Evolutionary conservation across 2,329 filamentous ascomycete species (phyloP), one percentile per base, ranked within the genome.

Genomic region (Aurifilum marmelostoma): DNA sequence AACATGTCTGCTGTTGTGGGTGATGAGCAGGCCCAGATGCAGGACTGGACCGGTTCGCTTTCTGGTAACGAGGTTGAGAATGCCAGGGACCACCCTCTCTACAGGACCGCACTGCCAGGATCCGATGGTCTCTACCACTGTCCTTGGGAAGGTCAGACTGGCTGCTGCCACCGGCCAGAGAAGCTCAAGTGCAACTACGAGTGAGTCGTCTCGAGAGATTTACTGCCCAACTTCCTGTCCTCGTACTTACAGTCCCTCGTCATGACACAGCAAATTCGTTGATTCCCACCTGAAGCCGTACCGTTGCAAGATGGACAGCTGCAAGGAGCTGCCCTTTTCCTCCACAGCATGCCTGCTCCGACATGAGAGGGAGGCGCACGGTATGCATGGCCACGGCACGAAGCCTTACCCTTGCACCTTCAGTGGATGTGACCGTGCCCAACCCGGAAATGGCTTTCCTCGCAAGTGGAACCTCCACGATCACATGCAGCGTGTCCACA

Each of bases 161-260:
- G 79, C 76, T 98, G 95, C 87, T 92, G 88, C 80, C 95, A 97
- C 88, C 92, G 92, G 82, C 89, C 94, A 54, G 96, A 97, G 77
- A 96, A 97, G 84, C 92, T 98, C 75, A 97, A 97, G 88, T 97
- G 95, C 89, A 97, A 97, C 83, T 98, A 97, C 79, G 94, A 97
- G 94, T 97, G 91, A 88, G 93, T 83, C 32, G 29, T 24, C 29
- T 58, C 16, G n/a, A n/a, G 4, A 39, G 41, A 2, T 50, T 21
- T 8, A 21, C 24, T 29, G 16, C 34, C 34, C 34, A 34, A 34
- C 50, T 14, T 34, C 34, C 4, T n/a, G 32, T 29, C 11, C 11
- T 62, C 21, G 14, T 50, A 67, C 73, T 76, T 69, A 75, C 47
- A 62, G 34, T 34, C 34, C 34, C 8, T 65, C 24, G 3, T 8